Conservation (phyloP, 768 basidiomycete species). For the Xerocomellus amylosporus region DNA sequence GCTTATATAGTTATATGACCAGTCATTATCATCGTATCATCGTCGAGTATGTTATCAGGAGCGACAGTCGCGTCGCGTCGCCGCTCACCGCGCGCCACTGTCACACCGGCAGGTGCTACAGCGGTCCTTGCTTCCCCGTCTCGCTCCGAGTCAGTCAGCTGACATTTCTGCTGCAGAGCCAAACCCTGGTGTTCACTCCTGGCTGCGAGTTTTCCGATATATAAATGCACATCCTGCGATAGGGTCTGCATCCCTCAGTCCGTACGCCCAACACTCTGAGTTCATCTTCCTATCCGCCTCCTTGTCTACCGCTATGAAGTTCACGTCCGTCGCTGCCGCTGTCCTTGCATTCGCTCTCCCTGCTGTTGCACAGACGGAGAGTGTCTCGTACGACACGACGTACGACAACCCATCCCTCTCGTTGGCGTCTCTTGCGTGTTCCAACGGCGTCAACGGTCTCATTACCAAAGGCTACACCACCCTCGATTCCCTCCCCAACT, state of each 20-base stretch:
- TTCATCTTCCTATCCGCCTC: too few relatives aligned
- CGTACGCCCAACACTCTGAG: background rate
- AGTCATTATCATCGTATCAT: too few relatives aligned
- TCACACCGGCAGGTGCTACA: too few relatives aligned
- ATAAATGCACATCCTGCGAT: slow-evolving; percentile 13
- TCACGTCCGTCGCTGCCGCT: slow-evolving; percentile 11
- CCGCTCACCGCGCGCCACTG: too few relatives aligned
- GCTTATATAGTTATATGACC: too few relatives aligned
- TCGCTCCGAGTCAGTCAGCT: background rate
- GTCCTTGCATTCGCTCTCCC: slow-evolving; percentile 15
- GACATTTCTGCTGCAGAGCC: background rate
- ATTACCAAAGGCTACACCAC: slow-evolving; percentile 31
- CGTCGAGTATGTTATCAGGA: too few relatives aligned
- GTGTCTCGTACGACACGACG: slow-evolving; percentile 29
- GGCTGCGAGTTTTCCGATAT: slow-evolving; percentile 1
- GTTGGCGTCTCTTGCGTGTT: slow-evolving; percentile 30
- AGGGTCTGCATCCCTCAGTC: background rate
- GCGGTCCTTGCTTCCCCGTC: background rate
- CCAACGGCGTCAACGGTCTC: slow-evolving; percentile 33
- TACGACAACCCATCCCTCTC: slow-evolving; percentile 28
- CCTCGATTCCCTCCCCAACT: slow-evolving; percentile 30
- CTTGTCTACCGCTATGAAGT: slow-evolving; percentile 25
- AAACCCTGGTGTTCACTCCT: background rate
- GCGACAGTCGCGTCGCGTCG: too few relatives aligned
- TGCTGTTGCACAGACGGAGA: slow-evolving; percentile 15